Conservation (phyloP, 305 asterid species). For the Plantago lanceolata region DNA sequence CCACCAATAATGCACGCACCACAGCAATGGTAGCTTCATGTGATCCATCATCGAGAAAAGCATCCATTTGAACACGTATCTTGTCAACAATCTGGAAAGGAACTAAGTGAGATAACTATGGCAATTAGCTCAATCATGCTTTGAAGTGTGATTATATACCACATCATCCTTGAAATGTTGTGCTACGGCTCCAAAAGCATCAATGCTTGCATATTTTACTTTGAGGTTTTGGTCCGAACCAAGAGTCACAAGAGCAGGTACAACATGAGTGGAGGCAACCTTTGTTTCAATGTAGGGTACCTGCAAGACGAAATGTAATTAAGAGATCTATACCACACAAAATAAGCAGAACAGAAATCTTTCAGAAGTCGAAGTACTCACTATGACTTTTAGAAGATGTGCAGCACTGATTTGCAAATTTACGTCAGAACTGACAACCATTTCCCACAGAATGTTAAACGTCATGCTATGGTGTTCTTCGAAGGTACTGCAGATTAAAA, state of each 20-base stretch:
- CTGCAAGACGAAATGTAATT: constrained; percentile 35
- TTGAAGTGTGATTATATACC: constrained; percentile 39
- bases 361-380: constrained; percentile 37
- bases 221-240: constrained; percentile 95
- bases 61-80: constrained; percentile 97
- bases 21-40: constrained; percentile 95
- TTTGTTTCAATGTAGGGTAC: constrained; percentile 85
- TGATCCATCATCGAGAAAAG: constrained; percentile 99
- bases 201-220: constrained; percentile 90
- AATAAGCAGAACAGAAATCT: constrained; percentile 13
- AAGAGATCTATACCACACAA: constrained; percentile 14
- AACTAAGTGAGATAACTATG: constrained; percentile 32
- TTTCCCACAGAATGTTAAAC: constrained; percentile 92
- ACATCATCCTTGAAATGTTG: constrained; percentile 83
- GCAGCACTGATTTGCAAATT: constrained; percentile 76
- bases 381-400: constrained; percentile 82
- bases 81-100: constrained; percentile 81
- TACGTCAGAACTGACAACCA: constrained; percentile 76
- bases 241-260: constrained; percentile 97
- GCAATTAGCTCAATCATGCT: constrained; percentile 25
- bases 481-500: constrained; percentile 60
- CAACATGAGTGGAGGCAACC: constrained; percentile 79
- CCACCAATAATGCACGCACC: constrained; percentile 82
- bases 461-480: constrained; percentile 76
- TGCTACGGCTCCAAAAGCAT: constrained; percentile 96